Percentiles rank a stretch among this genome's conserved stretches.
Conservation (phyloP, 768 basidiomycete genomes). For the Leccinum truebloodii region DNA sequence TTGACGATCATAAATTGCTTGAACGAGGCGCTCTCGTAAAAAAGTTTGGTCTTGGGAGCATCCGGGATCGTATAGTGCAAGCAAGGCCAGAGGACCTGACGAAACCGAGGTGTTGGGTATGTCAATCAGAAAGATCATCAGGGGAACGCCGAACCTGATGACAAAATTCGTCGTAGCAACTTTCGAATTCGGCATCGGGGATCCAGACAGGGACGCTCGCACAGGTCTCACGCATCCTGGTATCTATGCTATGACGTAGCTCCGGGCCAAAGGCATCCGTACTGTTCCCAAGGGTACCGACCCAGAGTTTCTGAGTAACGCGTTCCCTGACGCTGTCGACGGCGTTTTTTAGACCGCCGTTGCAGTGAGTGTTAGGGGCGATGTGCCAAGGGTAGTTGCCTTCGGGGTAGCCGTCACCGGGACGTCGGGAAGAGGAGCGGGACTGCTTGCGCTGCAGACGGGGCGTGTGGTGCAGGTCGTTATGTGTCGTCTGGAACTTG, state of each 20-base stretch:
- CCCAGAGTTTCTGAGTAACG: constrained; percentile 55
- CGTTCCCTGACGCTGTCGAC: constrained; percentile 62
- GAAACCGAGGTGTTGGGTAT: constrained; percentile 15
- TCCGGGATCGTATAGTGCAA: constrained; percentile 87
- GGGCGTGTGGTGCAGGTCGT: constrained; percentile 37
- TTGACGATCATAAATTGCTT: constrained; percentile 90
- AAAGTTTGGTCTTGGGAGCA: constrained; percentile 78
- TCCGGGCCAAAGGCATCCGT: constrained; percentile 65
- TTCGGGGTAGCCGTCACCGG: constrained; percentile 30
- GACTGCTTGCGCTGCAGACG: constrained; percentile 53
- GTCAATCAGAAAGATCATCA: constrained; percentile 9
- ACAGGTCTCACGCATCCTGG: constrained; percentile 42
- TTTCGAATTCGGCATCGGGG: constrained; percentile 74
- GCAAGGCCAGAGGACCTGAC: constrained; percentile 78
- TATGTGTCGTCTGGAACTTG: constrained; percentile 53
- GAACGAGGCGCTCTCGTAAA: constrained; percentile 79
- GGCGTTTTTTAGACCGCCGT: constrained; percentile 84
- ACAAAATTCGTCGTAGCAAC: constrained; percentile 85
- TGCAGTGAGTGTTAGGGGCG: constrained; percentile 70
- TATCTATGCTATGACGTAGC: constrained; percentile 57
- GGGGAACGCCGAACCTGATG: constrained; percentile 57
- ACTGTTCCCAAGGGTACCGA: constrained; percentile 73
- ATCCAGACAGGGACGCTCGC: constrained; percentile 72
- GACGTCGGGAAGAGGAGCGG: constrained; percentile 54
- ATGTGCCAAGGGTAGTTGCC: constrained; percentile 42